Conservation (phyloP, 371 early-diverging fungal genomes). For the Parasitella parasitica region DNA sequence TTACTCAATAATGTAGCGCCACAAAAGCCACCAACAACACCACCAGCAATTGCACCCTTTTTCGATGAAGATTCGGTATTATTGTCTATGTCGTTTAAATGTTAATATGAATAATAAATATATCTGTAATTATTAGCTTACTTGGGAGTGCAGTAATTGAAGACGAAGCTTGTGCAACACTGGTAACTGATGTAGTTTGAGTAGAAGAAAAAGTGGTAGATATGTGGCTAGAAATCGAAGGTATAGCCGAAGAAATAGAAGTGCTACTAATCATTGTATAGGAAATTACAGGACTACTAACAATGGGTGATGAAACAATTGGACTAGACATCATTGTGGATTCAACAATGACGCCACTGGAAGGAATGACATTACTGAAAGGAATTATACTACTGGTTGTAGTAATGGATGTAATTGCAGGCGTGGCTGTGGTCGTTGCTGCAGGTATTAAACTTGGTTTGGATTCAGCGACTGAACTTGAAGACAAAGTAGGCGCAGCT, state of each 20-base stretch:
- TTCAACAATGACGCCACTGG: too few relatives aligned
- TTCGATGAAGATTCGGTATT: background rate
- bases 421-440: background rate
- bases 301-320: background rate
- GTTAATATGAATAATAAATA: background rate
- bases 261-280: background rate
- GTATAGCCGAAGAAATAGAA: background rate
- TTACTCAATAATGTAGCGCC: slow-evolving; percentile 11
- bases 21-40: slow-evolving; percentile 14
- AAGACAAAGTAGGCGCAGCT: background rate
- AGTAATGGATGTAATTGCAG: background rate
- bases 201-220: background rate
- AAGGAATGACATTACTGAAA: background rate
- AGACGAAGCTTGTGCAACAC: background rate
- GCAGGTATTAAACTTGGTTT: background rate
- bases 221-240: background rate
- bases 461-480: background rate
- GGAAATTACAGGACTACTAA: background rate
- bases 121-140: background rate
- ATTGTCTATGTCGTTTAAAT: background rate
- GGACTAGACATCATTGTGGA: background rate
- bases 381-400: background rate
- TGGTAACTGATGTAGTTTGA: background rate
- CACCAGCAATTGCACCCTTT: slow-evolving; percentile 12
- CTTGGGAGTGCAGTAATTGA: background rate